Percentiles rank a stretch among this genome's conserved stretches.
Conservation (phyloP, 2,329 filamentous ascomycete genomes). For the Colletotrichum phormii region DNA sequence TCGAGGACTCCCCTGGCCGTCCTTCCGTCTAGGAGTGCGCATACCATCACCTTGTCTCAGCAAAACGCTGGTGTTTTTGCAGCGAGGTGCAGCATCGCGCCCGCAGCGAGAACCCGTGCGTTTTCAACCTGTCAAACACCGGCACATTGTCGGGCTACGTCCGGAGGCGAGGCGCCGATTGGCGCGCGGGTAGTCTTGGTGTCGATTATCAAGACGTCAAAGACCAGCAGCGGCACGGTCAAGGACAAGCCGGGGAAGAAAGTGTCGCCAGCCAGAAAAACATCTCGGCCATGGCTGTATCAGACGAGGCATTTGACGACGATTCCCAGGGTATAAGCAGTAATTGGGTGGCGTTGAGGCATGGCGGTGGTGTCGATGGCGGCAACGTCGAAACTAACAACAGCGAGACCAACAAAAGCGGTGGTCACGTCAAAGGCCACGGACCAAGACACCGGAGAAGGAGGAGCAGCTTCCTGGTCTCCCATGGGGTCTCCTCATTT, state of each 20-base stretch:
- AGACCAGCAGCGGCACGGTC: not conserved
- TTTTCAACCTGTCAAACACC: not conserved
- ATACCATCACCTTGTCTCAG: not conserved
- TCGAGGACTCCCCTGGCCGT: not conserved
- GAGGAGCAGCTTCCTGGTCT: conserved; percentile 37
- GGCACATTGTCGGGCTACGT: conserved; percentile 20
- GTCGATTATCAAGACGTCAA: conserved; percentile 1
- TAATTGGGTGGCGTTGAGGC: conserved; percentile 5
- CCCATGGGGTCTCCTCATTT: conserved; percentile 37
- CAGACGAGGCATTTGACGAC: not conserved
- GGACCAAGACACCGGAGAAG: conserved; percentile 30
- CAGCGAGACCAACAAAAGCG: not conserved
- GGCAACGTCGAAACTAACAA: not conserved
- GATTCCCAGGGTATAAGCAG: not conserved
- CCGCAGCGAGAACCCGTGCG: conserved; percentile 10
- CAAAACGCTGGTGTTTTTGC: conserved; percentile 15
- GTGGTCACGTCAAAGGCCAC: not conserved
- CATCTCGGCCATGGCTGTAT: not conserved
- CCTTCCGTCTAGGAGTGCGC: not conserved
- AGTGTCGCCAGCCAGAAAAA: not conserved
- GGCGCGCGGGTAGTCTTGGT: conserved; percentile 20
- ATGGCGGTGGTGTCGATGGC: not conserved
- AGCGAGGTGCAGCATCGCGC: conserved; percentile 21
- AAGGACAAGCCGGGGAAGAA: not conserved
- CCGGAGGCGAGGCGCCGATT: conserved; percentile 4